Evolutionary conservation across 371 early-diverging fungal species (phyloP).

Genomic region (Zopfochytrium polystomum): DNA sequence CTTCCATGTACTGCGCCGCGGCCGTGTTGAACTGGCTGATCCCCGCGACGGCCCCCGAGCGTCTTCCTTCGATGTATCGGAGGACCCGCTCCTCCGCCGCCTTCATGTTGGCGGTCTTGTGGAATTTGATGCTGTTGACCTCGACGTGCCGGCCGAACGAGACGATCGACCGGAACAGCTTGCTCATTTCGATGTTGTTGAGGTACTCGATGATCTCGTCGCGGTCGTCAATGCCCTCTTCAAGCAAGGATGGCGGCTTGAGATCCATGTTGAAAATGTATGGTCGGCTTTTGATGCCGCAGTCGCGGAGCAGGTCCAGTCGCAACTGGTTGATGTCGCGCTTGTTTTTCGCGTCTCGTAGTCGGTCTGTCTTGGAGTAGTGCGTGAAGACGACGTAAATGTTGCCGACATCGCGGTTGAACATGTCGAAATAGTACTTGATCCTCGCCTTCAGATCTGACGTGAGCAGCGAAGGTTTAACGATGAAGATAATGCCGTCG

Average conservation of each 20-base stretch:
- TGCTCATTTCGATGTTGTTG: constrained; percentile 9
- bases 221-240: constrained; percentile 2
- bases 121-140: constrained; percentile 1
- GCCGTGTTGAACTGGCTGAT: constrained; percentile 4
- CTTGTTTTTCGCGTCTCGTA: constrained; percentile 1
- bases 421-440: constrained; percentile 13
- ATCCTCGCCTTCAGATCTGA: constrained; percentile 1
- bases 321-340: constrained; percentile 1
- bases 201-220: constrained; percentile 9
- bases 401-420: constrained; percentile 6
- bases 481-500: constrained; percentile 5
- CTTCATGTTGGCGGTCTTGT: constrained; percentile 6
- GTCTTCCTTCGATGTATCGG: constrained; percentile 8
- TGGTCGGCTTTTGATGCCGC: background rate
- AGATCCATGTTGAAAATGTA: constrained; percentile 11
- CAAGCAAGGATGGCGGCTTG: constrained; percentile 4
- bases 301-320: background rate
- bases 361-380: background rate
- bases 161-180: constrained; percentile 4
- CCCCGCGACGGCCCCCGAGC: background rate
- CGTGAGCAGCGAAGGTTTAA: constrained; percentile 1
- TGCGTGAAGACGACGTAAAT: constrained; percentile 13
- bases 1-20: background rate
- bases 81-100: background rate
- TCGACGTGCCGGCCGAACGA: background rate